phyloP scores from a whole-genome alignment of 2,329 filamentous ascomycete genomes.

The Fusarium mangiferae region DNA sequence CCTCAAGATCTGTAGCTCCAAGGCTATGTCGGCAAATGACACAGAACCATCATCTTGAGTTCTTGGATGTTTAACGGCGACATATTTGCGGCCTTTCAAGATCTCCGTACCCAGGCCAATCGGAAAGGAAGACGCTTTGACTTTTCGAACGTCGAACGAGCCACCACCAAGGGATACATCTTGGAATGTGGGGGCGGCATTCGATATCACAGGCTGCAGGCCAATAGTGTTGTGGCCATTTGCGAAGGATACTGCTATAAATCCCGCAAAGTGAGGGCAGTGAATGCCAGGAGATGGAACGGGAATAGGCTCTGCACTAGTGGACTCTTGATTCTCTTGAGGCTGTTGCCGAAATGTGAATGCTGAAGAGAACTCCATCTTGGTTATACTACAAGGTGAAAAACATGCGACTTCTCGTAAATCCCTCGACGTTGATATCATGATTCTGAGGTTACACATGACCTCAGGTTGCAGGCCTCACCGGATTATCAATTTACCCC shows the following conservation, averaged over 20 bases:
- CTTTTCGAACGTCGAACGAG: constrained; percentile 6
- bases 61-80: not conserved
- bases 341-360: not conserved
- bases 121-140: not conserved
- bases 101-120: not conserved
- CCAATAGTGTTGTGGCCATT: not conserved
- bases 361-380: not conserved
- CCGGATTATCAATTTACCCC: constrained; percentile 13
- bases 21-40: not conserved
- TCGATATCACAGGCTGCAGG: not conserved
- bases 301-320: not conserved
- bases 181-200: not conserved
- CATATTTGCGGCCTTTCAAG: not conserved
- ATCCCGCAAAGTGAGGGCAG: constrained; percentile 9
- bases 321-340: not conserved
- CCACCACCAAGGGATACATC: constrained; percentile 2
- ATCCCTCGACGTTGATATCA: not conserved
- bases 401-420: not conserved
- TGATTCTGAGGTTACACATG: not conserved
- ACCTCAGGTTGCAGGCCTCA: not conserved
- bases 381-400: not conserved
- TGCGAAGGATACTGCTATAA: not conserved
- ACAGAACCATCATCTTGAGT: not conserved
- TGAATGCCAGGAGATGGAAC: not conserved
- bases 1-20: not conserved